A percentile compares a stretch with the other conserved stretches of the same genome.
These are phyloP conservation scores for Tricholoma matsutake DNA, from an alignment of 768 basidiomycete genomes.

Conservation along the genomic window DNA sequence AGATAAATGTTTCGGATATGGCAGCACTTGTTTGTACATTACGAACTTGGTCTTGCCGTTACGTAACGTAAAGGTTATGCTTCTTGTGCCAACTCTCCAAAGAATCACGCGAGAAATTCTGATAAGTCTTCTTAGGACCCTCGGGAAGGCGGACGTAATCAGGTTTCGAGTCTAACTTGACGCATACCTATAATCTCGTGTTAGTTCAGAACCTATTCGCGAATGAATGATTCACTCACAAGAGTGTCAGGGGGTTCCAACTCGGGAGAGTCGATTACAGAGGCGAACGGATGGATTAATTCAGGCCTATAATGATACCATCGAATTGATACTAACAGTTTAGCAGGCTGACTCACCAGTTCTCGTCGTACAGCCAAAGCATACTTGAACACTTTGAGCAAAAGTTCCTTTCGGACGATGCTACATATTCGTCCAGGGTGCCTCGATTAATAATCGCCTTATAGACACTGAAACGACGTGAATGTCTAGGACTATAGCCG, in stretches of 20 bases:
- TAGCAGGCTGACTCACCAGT: slow-evolving; percentile 38
- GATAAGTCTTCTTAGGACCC: slow-evolving; percentile 46
- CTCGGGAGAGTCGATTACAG: slow-evolving; percentile 60
- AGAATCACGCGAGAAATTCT: slow-evolving; percentile 41
- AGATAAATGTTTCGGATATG: no score
- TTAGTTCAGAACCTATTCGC: not conserved
- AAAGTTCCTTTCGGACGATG: slow-evolving; percentile 58
- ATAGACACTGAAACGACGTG: slow-evolving; percentile 43
- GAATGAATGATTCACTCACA: slow-evolving; percentile 30
- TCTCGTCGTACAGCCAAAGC: slow-evolving; percentile 61
- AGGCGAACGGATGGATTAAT: slow-evolving; percentile 64
- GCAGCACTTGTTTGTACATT: no score
- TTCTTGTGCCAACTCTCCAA: slow-evolving; percentile 63
- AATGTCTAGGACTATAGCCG: not conserved
- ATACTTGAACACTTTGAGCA: slow-evolving; percentile 62
- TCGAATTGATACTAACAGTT: not conserved
- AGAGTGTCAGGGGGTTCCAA: slow-evolving; percentile 48
- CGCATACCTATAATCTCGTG: slow-evolving; percentile 38
- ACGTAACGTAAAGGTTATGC: slow-evolving; percentile 24
- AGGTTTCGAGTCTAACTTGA: slow-evolving; percentile 50
- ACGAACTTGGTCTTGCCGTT: not conserved
- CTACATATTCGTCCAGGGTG: slow-evolving; percentile 43
- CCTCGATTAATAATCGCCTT: slow-evolving; percentile 60
- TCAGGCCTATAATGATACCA: slow-evolving; percentile 46
- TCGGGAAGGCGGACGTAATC: slow-evolving; percentile 59